Conservation (phyloP, 164 flowering plant genomes). For the Saururus chinensis region DNA sequence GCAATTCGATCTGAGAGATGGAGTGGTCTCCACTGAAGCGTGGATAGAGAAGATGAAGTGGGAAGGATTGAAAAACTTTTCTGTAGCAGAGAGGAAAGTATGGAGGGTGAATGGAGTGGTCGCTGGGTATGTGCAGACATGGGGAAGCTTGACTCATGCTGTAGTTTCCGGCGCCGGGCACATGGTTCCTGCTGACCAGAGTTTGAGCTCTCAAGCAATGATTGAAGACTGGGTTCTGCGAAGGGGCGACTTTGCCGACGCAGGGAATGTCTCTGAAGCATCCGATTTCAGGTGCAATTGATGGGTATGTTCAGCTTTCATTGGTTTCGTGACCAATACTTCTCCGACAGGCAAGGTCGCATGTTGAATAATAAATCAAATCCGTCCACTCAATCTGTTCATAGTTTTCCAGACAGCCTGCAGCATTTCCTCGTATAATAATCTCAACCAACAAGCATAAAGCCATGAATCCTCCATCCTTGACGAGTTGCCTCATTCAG, state of each 20-base stretch:
- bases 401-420: too few species aligned
- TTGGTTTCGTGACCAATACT: too few species aligned
- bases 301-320: not conserved
- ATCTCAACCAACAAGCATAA: too few species aligned
- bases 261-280: not conserved
- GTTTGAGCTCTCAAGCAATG: conserved; percentile 59
- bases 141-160: conserved; percentile 51
- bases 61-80: conserved; percentile 40
- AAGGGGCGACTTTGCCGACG: conserved; percentile 35
- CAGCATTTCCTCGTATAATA: too few species aligned
- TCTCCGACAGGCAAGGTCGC: too few species aligned
- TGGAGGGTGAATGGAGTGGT: conserved; percentile 51
- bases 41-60: conserved; percentile 63
- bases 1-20: conserved; percentile 52
- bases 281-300: not conserved
- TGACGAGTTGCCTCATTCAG: too few species aligned
- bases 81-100: conserved; percentile 47
- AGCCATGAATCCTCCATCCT: too few species aligned
- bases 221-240: conserved; percentile 75
- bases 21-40: conserved; percentile 57
- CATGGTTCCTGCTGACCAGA: conserved; percentile 70
- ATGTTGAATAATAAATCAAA: too few species aligned
- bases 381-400: too few species aligned
- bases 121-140: conserved; percentile 78
- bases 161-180: conserved; percentile 71